Base-by-base conservation (phyloP, 2,329 filamentous ascomycete genomes). In the Botrytis medusae region DNA sequence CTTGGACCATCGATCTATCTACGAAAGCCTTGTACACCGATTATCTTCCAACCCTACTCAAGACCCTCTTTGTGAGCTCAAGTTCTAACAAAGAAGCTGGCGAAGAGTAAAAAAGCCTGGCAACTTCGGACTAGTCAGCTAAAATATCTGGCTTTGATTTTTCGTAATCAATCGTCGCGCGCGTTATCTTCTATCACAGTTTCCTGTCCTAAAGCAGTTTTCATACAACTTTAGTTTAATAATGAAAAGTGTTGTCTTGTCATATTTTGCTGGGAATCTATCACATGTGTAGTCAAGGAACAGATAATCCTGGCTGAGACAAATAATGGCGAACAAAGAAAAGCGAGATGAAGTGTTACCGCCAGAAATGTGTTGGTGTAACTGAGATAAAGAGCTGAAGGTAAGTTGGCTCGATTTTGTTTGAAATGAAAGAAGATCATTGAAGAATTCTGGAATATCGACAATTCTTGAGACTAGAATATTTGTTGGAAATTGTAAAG, bases 321-420 rank as follows among this genome's bases (percentile, higher is more conserved):
- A 57, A 57, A 25, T 16, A 6, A 32, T 25, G 18, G 18, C 2
- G 65, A 57, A 68, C 65, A 68, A 57, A 68, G 65, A 68, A 68
- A 68, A 18, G 34, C 25, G 37, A 40, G 42, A 68, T 32, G 34
- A 42, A 46, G 29, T 48, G 34, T 6, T 29, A 34, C 42, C 62
- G 42, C 62, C 62, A 34, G 22, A 7, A 25, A 34, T 18, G 20
- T 0, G 32, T 14, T 32, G n/a, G 37, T 32, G 48, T 29, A 57
- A 42, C 48, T 20, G 16, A 18, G 16, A 68, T 68, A 42, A 42
- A 57, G 65, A 54, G 54, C 22, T 42, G 8, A 12, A n/a, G 3
- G n/a, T 18, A 22, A 32, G 29, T 32, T 12, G 18, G 5, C 22
- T 9, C 0, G 4, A 12, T 42, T 20, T 42, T 57, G 25, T 68